Base-by-base conservation (phyloP, 805 yeast species). In the Candida qinlingensis region DNA sequence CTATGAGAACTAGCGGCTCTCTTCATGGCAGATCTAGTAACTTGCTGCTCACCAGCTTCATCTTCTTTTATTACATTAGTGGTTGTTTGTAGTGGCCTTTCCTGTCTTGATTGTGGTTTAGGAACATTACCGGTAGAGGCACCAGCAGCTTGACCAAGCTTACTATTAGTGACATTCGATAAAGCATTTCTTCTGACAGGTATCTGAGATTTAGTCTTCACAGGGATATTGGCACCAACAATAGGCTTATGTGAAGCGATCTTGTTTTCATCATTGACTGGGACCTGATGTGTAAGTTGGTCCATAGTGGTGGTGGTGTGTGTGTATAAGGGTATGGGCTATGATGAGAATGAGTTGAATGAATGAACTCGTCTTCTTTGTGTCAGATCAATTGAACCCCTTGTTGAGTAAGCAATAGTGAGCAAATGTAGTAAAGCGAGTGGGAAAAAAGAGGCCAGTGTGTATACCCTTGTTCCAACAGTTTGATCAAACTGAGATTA, bases 21-120 rank as follows among this genome's bases (percentile, higher is more conserved):
- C 45, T 79, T 83, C 11, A 83, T 76, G 0, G 84, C 81, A 54
- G 74, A 82, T 50, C 83, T 67, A 50, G 79, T 78, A 28, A 69
- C 45, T 1, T 69, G 65, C 55, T 64, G 39, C 10, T 41, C 47
- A 8, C 25, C 38, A 19, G 35, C 41, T 25, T 42, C 42, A 7
- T 58, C 48, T 67, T 50, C 43, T 8, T 51, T 39, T 13, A 31
- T 35, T 25, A 27, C 10, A 6, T 26, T 44, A 30, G 51, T 13
- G 28, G 51, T 25, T 42, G 50, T 25, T 26, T 45, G 42, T 35
- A 41, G 41, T 27, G 30, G 47, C 11, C 33, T 29, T 4, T 12
- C 11, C 37, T 36, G 37, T 36, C 35, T 37, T 30, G 11, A 29
- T 6, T 19, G 42, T 7, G 28, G 13, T 8, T 29, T 39, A 26